These are phyloP conservation scores for Rhodotorula taiwanensis DNA, from an alignment of 768 basidiomycete genomes.

Conservation along the genomic window DNA sequence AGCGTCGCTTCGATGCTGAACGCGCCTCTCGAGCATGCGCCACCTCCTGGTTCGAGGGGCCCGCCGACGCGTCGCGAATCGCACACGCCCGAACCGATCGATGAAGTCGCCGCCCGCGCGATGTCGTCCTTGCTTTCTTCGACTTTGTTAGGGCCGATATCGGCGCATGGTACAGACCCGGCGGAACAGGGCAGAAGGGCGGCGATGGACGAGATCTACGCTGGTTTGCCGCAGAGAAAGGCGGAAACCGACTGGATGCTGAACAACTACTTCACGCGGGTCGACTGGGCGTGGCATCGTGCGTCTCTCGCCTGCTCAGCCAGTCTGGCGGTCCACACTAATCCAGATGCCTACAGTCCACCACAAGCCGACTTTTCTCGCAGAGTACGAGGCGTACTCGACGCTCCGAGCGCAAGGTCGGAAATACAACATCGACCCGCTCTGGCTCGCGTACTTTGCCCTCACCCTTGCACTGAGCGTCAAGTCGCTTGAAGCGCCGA, in stretches of 20 bases:
- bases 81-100: background rate
- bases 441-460: slow-evolving; percentile 25
- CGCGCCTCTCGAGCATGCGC: too few species aligned
- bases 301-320: background rate
- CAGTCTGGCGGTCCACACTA: too few species aligned
- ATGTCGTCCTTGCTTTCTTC: slow-evolving; percentile 14
- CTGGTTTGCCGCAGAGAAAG: slow-evolving; percentile 1
- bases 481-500: slow-evolving; percentile 5
- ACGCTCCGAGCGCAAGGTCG: slow-evolving; percentile 7
- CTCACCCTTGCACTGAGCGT: slow-evolving; percentile 15
- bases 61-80: too few species aligned
- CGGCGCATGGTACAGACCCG: too few species aligned
- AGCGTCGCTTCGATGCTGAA: too few species aligned
- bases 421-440: slow-evolving; percentile 20
- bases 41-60: too few species aligned
- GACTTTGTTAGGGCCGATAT: too few species aligned
- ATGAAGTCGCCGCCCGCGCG: background rate
- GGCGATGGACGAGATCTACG: slow-evolving; percentile 12
- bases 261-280: slow-evolving; percentile 4
- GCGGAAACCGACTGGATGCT: slow-evolving; percentile 10
- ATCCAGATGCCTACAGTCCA: too few species aligned
- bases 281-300: slow-evolving; percentile 16
- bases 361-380: slow-evolving; percentile 21
- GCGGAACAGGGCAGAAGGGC: background rate
- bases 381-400: slow-evolving; percentile 13